Evolutionary conservation across 768 basidiomycete genomes (phyloP).

Genomic region (Mycena epipterygia): DNA sequence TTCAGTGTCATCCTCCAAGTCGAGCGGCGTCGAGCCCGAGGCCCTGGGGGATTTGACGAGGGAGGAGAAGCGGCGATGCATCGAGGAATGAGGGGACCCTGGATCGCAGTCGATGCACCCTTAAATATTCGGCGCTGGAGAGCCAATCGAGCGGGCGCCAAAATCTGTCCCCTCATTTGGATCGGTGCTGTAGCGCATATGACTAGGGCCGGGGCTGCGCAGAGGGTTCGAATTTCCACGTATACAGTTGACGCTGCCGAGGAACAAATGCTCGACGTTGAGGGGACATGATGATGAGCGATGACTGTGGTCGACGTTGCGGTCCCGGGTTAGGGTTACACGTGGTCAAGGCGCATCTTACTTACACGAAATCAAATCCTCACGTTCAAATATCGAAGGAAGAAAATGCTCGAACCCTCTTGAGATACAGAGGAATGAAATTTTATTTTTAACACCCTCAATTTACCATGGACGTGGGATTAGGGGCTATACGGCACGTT

Average conservation of each 20-base stretch:
- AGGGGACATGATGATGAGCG: not conserved
- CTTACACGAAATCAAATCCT: too few species aligned
- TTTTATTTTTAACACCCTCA: too few species aligned
- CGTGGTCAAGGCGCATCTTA: too few species aligned
- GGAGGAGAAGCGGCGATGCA: slow-evolving; percentile 45
- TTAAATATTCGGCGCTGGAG: too few species aligned
- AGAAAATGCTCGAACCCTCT: too few species aligned
- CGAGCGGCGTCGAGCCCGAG: slow-evolving; percentile 26
- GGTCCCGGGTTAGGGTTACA: too few species aligned
- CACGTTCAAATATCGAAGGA: too few species aligned
- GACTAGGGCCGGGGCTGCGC: slow-evolving; percentile 26
- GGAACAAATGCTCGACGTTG: not conserved
- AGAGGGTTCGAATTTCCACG: slow-evolving; percentile 11
- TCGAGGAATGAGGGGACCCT: slow-evolving; percentile 23
- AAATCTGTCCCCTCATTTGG: not conserved
- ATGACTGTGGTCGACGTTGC: not conserved
- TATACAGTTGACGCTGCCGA: not conserved
- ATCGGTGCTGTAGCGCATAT: slow-evolving; percentile 13
- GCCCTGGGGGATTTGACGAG: slow-evolving; percentile 39
- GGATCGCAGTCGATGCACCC: too few species aligned
- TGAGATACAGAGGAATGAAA: too few species aligned
- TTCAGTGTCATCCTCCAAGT: slow-evolving; percentile 44
- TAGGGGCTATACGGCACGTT: too few species aligned
- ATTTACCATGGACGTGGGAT: too few species aligned
- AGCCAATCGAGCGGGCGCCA: too few species aligned